A percentile compares a stretch with the other conserved stretches of the same genome.
Evolutionary conservation across 2,329 filamentous ascomycete species (phyloP).

Genomic region (Neopestalotiopsis rosae): DNA sequence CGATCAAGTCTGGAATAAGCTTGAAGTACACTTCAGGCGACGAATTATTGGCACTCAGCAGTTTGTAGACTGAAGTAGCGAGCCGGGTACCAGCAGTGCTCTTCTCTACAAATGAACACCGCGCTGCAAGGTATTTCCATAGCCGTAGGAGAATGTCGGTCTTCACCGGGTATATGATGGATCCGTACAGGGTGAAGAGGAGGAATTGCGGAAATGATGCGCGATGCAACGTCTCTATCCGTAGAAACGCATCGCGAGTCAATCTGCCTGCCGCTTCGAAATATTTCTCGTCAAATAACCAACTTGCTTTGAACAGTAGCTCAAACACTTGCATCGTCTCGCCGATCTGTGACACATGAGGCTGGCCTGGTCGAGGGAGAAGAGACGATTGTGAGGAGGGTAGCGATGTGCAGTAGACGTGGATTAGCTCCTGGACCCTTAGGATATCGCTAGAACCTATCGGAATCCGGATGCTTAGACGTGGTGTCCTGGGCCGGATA

Average conservation of each 20-base stretch:
- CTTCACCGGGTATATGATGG: constrained; percentile 4
- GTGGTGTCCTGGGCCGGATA: constrained; percentile 1
- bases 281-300: not conserved
- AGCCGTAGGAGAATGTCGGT: not conserved
- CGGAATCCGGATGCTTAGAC: not conserved
- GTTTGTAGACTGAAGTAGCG: not conserved
- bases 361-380: not conserved
- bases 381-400: not conserved
- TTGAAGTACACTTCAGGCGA: not conserved
- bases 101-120: not conserved
- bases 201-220: constrained; percentile 1
- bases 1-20: not conserved
- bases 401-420: not conserved
- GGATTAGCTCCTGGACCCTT: not conserved
- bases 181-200: not conserved
- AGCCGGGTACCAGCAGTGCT: not conserved
- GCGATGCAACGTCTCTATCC: constrained; percentile 3
- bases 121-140: not conserved
- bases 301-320: constrained; percentile 1
- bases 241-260: not conserved
- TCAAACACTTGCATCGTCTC: constrained; percentile 5
- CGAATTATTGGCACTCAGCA: not conserved
- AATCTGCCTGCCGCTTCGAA: not conserved
- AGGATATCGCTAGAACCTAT: not conserved
- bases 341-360: constrained; percentile 1